Percentiles rank a stretch among this genome's conserved stretches.
phyloP scores from a whole-genome alignment of 352 stramenopile species.

The Phytophthora tentaculata region DNA sequence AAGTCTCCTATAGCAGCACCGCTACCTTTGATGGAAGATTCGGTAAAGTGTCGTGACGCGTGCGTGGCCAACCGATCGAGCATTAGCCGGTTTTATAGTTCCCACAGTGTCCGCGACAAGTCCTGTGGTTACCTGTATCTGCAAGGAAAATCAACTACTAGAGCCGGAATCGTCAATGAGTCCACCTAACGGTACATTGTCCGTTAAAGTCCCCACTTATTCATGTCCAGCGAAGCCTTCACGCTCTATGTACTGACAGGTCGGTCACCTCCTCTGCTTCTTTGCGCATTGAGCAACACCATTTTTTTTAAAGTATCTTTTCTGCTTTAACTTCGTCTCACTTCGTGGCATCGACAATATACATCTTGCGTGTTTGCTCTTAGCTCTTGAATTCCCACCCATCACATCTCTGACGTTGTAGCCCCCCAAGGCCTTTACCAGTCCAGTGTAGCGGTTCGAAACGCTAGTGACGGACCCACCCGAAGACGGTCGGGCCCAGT shows the following conservation, averaged over 20 bases:
- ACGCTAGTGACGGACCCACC: too few relatives aligned
- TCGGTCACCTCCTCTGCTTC: conserved; percentile 22
- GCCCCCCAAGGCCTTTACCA: conserved; percentile 31
- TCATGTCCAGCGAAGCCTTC: conserved; percentile 12
- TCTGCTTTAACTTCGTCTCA: conserved; percentile 24
- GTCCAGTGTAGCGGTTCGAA: background rate
- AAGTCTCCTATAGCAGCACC: conserved; percentile 12
- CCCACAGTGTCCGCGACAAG: conserved; percentile 16
- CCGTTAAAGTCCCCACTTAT: conserved; percentile 30
- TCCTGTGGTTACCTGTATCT: too few relatives aligned
- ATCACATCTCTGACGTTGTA: conserved; percentile 32
- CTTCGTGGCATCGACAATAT: conserved; percentile 18
- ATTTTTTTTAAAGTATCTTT: conserved; percentile 18
- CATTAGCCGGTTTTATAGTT: conserved; percentile 27
- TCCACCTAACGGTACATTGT: conserved; percentile 1
- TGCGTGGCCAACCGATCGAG: conserved; percentile 17
- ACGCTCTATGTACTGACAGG: conserved; percentile 36
- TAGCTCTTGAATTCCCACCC: conserved; percentile 21
- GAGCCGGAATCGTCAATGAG: conserved; percentile 30
- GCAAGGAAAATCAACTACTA: conserved; percentile 27
- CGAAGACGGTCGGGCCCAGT: background rate
- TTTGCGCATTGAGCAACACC: conserved; percentile 21
- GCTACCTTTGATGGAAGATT: conserved; percentile 23
- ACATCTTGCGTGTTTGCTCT: conserved; percentile 31
- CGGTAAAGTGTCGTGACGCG: conserved; percentile 18